These are phyloP conservation scores for Inga oerstediana DNA, from an alignment of 306 rosid genomes.

Conservation along the genomic window DNA sequence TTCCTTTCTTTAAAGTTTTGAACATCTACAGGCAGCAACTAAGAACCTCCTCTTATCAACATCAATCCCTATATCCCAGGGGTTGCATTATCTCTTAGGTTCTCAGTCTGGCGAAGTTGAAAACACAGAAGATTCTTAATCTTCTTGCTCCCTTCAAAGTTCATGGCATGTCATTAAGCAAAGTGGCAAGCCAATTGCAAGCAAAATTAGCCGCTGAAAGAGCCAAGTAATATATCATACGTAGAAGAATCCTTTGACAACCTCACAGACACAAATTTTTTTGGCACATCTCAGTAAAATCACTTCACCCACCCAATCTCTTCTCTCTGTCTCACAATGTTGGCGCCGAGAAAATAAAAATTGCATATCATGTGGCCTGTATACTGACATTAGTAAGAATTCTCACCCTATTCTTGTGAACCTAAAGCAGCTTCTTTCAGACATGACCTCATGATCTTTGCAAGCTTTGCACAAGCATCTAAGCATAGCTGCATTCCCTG, in stretches of 20 bases:
- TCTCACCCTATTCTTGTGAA: slow-evolving; percentile 52
- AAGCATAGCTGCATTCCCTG: slow-evolving; percentile 93
- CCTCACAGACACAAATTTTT: slow-evolving; percentile 42
- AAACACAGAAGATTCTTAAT: not conserved
- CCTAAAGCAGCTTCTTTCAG: slow-evolving; percentile 67
- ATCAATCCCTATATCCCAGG: not conserved
- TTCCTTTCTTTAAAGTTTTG: not conserved
- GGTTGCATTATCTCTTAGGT: not conserved
- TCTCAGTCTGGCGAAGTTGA: not conserved
- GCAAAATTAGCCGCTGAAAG: not conserved
- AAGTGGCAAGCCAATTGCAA: slow-evolving; percentile 17
- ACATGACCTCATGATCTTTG: slow-evolving; percentile 75
- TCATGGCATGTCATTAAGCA: not conserved
- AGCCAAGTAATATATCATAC: slow-evolving; percentile 12
- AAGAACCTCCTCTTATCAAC: not conserved
- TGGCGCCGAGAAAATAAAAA: not conserved
- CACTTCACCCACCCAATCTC: slow-evolving; percentile 2
- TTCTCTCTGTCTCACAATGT: not conserved
- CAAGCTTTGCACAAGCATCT: slow-evolving; percentile 90
- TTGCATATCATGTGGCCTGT: slow-evolving; percentile 20
- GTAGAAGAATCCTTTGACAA: slow-evolving; percentile 28
- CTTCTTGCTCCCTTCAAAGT: not conserved
- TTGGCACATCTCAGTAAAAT: slow-evolving; percentile 16
- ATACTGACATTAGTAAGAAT: slow-evolving; percentile 5
- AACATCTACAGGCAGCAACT: not conserved